Evolutionary conservation across 495 filamentous ascomycete genomes (phyloP).

Genomic region (Thermothielavioides terrestris): DNA sequence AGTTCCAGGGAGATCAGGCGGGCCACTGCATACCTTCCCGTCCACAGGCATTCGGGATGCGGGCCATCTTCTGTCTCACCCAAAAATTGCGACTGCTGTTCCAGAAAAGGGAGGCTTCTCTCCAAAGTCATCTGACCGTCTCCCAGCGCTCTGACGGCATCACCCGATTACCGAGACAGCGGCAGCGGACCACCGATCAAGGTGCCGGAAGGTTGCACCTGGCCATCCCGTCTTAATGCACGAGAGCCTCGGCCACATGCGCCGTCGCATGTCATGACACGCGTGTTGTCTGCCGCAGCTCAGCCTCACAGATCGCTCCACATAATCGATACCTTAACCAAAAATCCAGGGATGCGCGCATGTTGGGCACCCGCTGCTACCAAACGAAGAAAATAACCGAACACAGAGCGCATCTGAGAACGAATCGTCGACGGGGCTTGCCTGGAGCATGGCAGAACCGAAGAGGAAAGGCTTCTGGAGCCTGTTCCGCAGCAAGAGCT

Average conservation of each 20-base stretch:
- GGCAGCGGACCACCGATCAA: not conserved
- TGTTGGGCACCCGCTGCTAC: not conserved
- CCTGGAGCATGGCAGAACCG: conserved; percentile 1
- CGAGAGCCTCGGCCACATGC: not conserved
- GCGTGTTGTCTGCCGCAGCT: not conserved
- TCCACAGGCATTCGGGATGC: no score
- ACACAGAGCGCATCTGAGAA: not conserved
- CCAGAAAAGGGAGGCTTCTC: not conserved
- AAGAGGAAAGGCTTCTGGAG: conserved; percentile 17
- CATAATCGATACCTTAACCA: not conserved
- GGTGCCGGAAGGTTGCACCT: not conserved
- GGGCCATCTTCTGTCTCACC: not conserved
- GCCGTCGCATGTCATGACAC: conserved; percentile 2
- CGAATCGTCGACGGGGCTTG: not conserved
- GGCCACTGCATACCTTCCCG: not conserved
- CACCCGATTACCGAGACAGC: not conserved
- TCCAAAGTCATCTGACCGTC: no score
- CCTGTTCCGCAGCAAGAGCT: conserved; percentile 14
- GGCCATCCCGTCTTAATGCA: not conserved
- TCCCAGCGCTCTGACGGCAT: no score
- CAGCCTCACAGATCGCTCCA: conserved; percentile 2
- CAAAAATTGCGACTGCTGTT: not conserved
- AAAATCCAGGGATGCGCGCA: conserved; percentile 3
- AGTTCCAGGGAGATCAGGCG: no score
- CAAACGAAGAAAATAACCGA: not conserved